Evolutionary conservation across 2,329 filamentous ascomycete genomes (phyloP), one percentile per base, ranked within the genome.

Genomic region (Venturiaceae sp.): DNA sequence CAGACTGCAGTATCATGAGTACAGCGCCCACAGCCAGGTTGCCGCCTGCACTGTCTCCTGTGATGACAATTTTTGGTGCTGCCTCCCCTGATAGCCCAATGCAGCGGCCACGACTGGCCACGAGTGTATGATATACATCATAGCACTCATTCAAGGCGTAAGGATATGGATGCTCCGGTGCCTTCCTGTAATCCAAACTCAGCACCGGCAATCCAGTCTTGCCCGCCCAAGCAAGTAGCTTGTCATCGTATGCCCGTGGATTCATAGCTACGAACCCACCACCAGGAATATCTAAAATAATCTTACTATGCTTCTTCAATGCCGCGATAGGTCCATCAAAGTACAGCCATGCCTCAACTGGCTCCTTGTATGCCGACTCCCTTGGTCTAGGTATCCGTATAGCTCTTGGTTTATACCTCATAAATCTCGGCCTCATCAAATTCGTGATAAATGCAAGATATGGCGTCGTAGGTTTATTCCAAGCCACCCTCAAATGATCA

Each of bases 211-310:
- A 71, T 0, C 91, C 90, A 0, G 89, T 89, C 71, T 88, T 92
- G 16, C 87, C 88, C 0, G 94, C 90, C 94, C 94, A 99, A 1
- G 88, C 85, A 64, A 96, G 83, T 19, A 99, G 78, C 72, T 95
- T 95, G 71, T 99, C 94, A 68, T 99, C 94, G 66, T 95, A 91
- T 66, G 87, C 89, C 52, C 94, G 80, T n/a, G 94, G 94, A 60
- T 90, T 85, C 94, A 99, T 99, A 19, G 94, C 92, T 13, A 99
- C 92, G 64, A 95, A 99, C 0, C 94, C 94, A 33, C 94, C 94
- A 1, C 94, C 94, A 0, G 94, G 94, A 3, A 97, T 84, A 70
- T 99, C 94, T 36, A 99, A 69, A 1, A 99, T 82, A 30, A 99
- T 72, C 65, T 87, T 87, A 55, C 82, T 85, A 68, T 95, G 87